Evolutionary conservation across 2,329 filamentous ascomycete species (phyloP), one percentile per base, ranked within the genome.

Genomic region (Aspergillus awamori): DNA sequence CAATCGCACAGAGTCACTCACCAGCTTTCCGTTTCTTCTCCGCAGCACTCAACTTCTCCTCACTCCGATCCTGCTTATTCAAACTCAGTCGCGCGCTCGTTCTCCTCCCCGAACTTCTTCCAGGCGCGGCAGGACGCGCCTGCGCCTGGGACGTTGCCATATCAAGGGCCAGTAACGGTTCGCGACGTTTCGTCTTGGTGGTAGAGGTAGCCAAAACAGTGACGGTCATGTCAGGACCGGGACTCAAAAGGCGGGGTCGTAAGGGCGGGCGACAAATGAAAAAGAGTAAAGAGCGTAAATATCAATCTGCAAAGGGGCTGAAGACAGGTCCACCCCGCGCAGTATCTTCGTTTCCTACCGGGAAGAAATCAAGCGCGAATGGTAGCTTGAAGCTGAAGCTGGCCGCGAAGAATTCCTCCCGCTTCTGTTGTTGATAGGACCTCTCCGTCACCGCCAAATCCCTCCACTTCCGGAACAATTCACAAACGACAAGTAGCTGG

Each of bases 11-110:
- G 24, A 8, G 11, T 20, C 22, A 75, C 80, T 74, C 69, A 82
- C 80, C 73, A 63, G 76, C 74, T 67, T 80, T 81, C 52, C 80
- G 72, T 68, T 82, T 82, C 65, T 67, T 74, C 17, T 69, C 68
- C 26, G 70, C 66, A 22, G 69, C 58, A 53, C 57, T 69, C 53
- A 64, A 66, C 62, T 65, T 63, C 48, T 67, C 67, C 38, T 70
- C 72, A 41, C 67, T 52, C 8, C 64, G 64, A 57, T 68, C 66
- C 65, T 70, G 69, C 53, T 74, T 79, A 53, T 73, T 78, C 57
- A 76, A 67, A 62, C 75, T 77, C 47, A 76, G 65, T 63, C 76
- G 74, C 61, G 74, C 71, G 61, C 74, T 77, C 56, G 65, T 65
- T 48, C 68, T 64, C 38, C 65, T 69, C 38, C 66, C 65, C 60